Evolutionary conservation across 108 stramenopile species (phyloP).

Genomic region (Chaetoceros muelleri): DNA sequence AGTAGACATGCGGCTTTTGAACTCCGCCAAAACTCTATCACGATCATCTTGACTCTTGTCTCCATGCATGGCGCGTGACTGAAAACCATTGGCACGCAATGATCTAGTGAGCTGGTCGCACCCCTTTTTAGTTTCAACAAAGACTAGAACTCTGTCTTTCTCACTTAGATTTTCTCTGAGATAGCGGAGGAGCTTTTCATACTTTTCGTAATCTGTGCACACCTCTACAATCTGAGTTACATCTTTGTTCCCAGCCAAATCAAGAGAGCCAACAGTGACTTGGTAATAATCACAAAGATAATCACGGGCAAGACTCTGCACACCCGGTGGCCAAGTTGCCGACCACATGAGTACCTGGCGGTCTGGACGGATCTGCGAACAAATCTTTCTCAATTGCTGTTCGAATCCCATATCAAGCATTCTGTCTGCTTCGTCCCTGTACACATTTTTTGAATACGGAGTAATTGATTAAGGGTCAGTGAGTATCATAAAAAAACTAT

Average conservation of each 20-base stretch:
- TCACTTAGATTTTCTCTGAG: conserved; percentile 66
- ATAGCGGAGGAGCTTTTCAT: conserved; percentile 63
- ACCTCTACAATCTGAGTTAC: conserved; percentile 94
- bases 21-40: conserved; percentile 93
- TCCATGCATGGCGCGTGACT: conserved; percentile 92
- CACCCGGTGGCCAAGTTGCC: conserved; percentile 98
- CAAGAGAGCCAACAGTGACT: conserved; percentile 97
- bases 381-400: conserved; percentile 96
- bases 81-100: conserved; percentile 84
- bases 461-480: no score
- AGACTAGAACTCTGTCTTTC: conserved; percentile 88
- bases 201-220: conserved; percentile 88
- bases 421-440: no score
- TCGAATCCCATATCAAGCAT: conserved; percentile 99
- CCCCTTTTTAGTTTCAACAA: conserved; percentile 96
- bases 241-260: conserved; percentile 95
- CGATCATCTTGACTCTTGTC: conserved; percentile 98
- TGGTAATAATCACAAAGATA: conserved; percentile 88
- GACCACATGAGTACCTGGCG: conserved; percentile 99
- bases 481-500: no score
- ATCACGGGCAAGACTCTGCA: conserved; percentile 89
- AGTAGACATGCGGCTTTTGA: conserved; percentile 76
- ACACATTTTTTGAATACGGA: no score
- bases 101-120: conserved; percentile 91
- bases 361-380: conserved; percentile 91